Base-by-base conservation (phyloP, 1,139 yeast genomes). In the Candida buenavistaensis region DNA sequence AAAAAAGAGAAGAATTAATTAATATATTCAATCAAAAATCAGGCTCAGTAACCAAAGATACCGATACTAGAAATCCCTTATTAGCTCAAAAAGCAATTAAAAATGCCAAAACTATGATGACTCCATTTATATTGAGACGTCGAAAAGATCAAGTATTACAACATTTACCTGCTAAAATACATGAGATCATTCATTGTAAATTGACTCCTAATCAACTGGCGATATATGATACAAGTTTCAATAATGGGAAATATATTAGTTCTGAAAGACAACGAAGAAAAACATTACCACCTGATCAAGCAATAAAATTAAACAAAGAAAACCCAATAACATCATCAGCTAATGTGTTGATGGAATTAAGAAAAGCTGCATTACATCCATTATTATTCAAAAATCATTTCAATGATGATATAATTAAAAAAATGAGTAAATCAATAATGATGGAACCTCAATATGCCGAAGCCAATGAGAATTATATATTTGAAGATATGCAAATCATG, bases 41-140 rank as follows among this genome's bases (percentile, higher is more conserved):
- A 9, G 45, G 42, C n/a, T 27, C 39, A 2, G 88, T 88, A 8
- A 79, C 80, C 33, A 35, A 29, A 15, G 37, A 35, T 10, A 24
- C 21, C n/a, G 68, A 64, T 30, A 84, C 80, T 50, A 11, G 11
- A 7, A 86, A 85, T 50, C 97, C 96, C 3, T 70, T 92, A 36
- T 65, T 92, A 31, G 88, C 97, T 0, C 82, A 83, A 46, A 95
- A 92, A 59, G 95, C 98, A 1, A 89, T 92, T 41, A 75, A 80
- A 28, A 85, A 89, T 53, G 99, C 99, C 5, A 88, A 87, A 57
- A 83, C 94, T 3, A 92, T 92, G 97, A 92, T 92, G 98, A 85
- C 95, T 2, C 99, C 99, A 4, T 92, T 92, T 64, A 92, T 92
- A 7, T 68, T 92, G 50, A 75, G 99, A 57, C 80, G 99, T 56